These are phyloP conservation scores for Cyberlindnera americana DNA, from an alignment of 805 yeast genomes.

Conservation along the genomic window DNA sequence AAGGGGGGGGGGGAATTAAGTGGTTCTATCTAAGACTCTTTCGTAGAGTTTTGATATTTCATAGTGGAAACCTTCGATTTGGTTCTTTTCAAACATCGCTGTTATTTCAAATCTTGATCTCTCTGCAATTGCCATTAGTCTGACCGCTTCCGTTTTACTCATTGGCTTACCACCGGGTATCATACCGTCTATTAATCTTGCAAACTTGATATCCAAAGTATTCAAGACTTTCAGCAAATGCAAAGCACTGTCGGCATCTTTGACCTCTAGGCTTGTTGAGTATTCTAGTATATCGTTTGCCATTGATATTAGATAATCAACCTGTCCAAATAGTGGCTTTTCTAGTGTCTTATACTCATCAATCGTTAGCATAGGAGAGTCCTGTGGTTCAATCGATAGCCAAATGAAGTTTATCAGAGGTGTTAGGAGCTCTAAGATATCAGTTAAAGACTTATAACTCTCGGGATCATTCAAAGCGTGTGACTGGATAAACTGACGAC, in stretches of 20 bases:
- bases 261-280: slow-evolving; percentile 35
- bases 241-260: slow-evolving; percentile 27
- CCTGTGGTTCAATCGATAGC: slow-evolving; percentile 49
- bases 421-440: slow-evolving; percentile 43
- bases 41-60: slow-evolving; percentile 45
- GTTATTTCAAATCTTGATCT: slow-evolving; percentile 45
- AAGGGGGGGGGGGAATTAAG: no score
- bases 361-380: slow-evolving; percentile 14
- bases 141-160: slow-evolving; percentile 47
- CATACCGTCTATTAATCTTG: slow-evolving; percentile 33
- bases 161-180: slow-evolving; percentile 33
- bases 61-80: slow-evolving; percentile 39
- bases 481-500: slow-evolving; percentile 49
- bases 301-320: slow-evolving; percentile 55
- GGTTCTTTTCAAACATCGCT: slow-evolving; percentile 30
- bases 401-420: slow-evolving; percentile 54
- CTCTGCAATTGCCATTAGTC: slow-evolving; percentile 51
- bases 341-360: slow-evolving; percentile 11
- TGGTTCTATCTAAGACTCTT: slow-evolving; percentile 36
- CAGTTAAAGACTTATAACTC: slow-evolving; percentile 27
- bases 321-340: slow-evolving; percentile 50
- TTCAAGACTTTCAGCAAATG: slow-evolving; percentile 34
- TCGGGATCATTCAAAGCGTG: slow-evolving; percentile 32
- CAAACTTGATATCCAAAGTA: slow-evolving; percentile 40
- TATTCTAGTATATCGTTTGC: slow-evolving; percentile 69